Conservation (phyloP, 345 rosid genomes). For the Gossypium arboreum region DNA sequence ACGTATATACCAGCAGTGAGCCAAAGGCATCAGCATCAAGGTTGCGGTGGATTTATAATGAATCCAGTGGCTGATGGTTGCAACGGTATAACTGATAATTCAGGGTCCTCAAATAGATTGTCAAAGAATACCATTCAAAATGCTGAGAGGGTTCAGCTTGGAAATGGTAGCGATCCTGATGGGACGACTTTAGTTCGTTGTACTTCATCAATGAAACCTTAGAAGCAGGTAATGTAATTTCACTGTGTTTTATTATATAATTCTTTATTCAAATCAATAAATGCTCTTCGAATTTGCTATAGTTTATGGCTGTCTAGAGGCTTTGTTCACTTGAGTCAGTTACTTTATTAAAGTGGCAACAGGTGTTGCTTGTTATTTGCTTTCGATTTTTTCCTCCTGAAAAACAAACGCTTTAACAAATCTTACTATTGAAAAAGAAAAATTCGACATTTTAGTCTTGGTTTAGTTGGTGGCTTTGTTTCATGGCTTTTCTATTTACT, state of each 20-base stretch:
- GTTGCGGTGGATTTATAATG: conserved; percentile 15
- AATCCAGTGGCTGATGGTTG: conserved; percentile 22
- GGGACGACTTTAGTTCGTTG: conserved; percentile 27
- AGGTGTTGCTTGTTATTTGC: neutral
- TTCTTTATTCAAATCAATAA: neutral
- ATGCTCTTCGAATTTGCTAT: neutral
- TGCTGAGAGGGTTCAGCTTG: conserved; percentile 27
- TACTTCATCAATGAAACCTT: conserved; percentile 25
- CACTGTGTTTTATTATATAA: neutral
- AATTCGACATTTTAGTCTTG: neutral
- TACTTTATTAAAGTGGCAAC: neutral
- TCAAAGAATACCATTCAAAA: conserved; percentile 26
- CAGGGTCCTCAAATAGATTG: conserved; percentile 28
- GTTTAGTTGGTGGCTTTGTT: neutral
- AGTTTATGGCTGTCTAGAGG: neutral
- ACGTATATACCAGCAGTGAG: conserved; percentile 23
- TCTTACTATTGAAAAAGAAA: too few species aligned
- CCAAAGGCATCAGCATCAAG: conserved; percentile 30
- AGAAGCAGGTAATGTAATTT: conserved; percentile 35
- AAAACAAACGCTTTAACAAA: neutral
- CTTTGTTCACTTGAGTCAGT: neutral
- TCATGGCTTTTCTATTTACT: neutral
- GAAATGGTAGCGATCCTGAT: conserved; percentile 19
- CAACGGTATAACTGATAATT: conserved; percentile 25
- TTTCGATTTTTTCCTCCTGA: neutral